Evolutionary conservation across 768 basidiomycete species (phyloP).

Genomic region (Lyophyllum decastes): DNA sequence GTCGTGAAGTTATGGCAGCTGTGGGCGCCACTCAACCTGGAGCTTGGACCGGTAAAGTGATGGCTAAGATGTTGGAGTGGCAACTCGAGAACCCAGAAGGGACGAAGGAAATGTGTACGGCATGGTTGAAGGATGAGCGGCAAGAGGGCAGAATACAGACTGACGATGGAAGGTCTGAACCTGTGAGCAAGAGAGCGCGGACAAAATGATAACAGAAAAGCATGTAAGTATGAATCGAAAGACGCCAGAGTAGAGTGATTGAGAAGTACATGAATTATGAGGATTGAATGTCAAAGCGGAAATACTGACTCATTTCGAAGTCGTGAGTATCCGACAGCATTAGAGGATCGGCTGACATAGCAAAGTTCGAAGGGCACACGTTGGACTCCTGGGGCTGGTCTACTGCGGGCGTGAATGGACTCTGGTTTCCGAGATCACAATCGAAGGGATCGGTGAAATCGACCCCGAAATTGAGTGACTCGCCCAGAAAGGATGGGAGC

Average conservation of each 20-base stretch:
- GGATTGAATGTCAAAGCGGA: slow-evolving; percentile 15
- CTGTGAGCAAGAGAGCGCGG: slow-evolving; percentile 39
- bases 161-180: slow-evolving; percentile 26
- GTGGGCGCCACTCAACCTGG: slow-evolving; percentile 63
- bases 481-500: not conserved
- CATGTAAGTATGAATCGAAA: not conserved
- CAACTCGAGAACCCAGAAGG: slow-evolving; percentile 76
- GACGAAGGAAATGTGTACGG: slow-evolving; percentile 64
- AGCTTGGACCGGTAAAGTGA: slow-evolving; percentile 64
- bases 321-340: not conserved
- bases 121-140: slow-evolving; percentile 67
- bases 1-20: slow-evolving; percentile 58
- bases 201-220: slow-evolving; percentile 27
- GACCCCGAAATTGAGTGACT: not conserved
- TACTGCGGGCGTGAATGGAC: not conserved
- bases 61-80: slow-evolving; percentile 79
- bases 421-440: not conserved
- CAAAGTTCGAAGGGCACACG: not conserved
- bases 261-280: not conserved
- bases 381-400: not conserved
- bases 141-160: slow-evolving; percentile 43
- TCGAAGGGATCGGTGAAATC: slow-evolving; percentile 1
- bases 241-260: not conserved
- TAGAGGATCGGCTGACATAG: not conserved
- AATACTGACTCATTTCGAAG: slow-evolving; percentile 15